These are phyloP conservation scores for Phaeolepiota aurea DNA, from an alignment of 768 basidiomycete species.

Conservation along the genomic window DNA sequence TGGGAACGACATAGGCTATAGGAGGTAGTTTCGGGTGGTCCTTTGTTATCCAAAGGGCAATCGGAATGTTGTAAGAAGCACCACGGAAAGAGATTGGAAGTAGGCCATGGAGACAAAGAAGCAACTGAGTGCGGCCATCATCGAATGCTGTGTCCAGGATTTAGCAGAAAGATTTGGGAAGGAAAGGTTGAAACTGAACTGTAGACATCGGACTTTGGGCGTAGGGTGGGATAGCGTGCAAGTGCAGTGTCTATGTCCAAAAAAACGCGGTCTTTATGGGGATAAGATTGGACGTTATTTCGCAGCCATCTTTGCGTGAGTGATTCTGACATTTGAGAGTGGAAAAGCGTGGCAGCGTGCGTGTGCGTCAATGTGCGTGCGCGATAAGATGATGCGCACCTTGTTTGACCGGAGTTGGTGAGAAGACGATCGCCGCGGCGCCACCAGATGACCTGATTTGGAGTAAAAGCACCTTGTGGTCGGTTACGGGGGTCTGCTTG, in stretches of 20 bases:
- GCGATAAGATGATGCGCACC: not conserved
- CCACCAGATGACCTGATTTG: not conserved
- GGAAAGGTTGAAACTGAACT: slow-evolving; percentile 29
- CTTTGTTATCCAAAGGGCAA: slow-evolving; percentile 80
- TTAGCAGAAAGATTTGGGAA: slow-evolving; percentile 1
- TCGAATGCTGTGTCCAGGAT: slow-evolving; percentile 71
- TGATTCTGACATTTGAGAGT: slow-evolving; percentile 16
- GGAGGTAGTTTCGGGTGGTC: slow-evolving; percentile 83
- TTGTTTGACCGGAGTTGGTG: not conserved
- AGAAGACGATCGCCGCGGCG: not conserved
- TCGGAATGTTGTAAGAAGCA: slow-evolving; percentile 86
- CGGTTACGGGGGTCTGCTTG: slow-evolving; percentile 5
- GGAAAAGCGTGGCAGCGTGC: too few species aligned
- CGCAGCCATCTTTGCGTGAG: slow-evolving; percentile 59
- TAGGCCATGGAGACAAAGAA: slow-evolving; percentile 87
- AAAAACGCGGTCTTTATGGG: slow-evolving; percentile 45
- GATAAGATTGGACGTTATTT: slow-evolving; percentile 53
- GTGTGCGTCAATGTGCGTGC: too few species aligned
- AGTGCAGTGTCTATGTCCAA: slow-evolving; percentile 58
- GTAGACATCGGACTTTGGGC: slow-evolving; percentile 80
- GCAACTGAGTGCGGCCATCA: slow-evolving; percentile 86
- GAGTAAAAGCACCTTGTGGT: too few species aligned
- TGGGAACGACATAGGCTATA: slow-evolving; percentile 87
- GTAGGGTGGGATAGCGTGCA: slow-evolving; percentile 41
- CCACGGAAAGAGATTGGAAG: slow-evolving; percentile 77